These are phyloP conservation scores for Kokia cookei DNA, from an alignment of 441 rosid genomes.

Conservation along the genomic window DNA sequence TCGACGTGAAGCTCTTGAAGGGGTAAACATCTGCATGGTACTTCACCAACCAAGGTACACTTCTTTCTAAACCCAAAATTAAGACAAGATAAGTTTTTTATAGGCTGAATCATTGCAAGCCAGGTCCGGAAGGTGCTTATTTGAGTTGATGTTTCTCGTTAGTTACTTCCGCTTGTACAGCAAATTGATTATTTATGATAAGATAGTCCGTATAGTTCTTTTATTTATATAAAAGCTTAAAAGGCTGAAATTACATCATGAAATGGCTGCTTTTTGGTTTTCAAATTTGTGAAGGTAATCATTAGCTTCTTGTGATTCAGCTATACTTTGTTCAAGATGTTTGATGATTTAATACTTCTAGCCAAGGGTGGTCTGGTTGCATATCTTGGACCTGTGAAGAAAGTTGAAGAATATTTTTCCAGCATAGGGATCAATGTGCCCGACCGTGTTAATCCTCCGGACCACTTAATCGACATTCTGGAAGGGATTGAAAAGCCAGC, in stretches of 20 bases:
- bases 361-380: slow-evolving; percentile 63
- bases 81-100: background rate
- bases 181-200: background rate
- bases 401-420: slow-evolving; percentile 57
- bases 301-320: slow-evolving; percentile 27
- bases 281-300: background rate
- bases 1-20: slow-evolving; percentile 68
- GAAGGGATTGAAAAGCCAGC: slow-evolving; percentile 56
- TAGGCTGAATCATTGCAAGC: background rate
- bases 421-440: slow-evolving; percentile 52
- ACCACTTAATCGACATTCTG: slow-evolving; percentile 59
- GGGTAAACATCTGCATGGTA: slow-evolving; percentile 64
- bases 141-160: background rate
- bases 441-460: slow-evolving; percentile 66
- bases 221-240: background rate
- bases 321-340: slow-evolving; percentile 61
- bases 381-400: slow-evolving; percentile 58
- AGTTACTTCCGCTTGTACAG: background rate
- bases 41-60: slow-evolving; percentile 67
- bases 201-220: background rate
- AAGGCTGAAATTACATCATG: background rate
- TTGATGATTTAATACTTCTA: slow-evolving; percentile 63
- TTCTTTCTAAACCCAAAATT: background rate
- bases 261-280: background rate
- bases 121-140: too few relatives aligned